These are phyloP conservation scores for Acanthamoeba healyi DNA, from an alignment of 208 protist species.

Conservation along the genomic window DNA sequence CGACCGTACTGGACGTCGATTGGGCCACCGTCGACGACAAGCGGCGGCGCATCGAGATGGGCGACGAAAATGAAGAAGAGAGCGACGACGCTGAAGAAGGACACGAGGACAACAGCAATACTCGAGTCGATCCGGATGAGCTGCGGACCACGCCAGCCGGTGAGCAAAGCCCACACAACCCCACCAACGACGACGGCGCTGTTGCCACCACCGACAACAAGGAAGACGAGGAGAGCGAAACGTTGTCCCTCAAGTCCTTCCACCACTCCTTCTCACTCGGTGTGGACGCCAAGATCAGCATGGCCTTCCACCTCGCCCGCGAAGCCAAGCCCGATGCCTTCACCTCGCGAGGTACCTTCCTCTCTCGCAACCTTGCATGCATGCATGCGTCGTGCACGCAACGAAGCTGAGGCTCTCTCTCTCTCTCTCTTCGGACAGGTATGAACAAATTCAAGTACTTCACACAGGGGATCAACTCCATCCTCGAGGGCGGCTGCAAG, in stretches of 20 bases:
- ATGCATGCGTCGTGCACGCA: neutral
- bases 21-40: neutral
- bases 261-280: constrained; percentile 45
- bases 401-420: no score
- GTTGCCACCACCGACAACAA: neutral
- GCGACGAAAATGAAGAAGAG: neutral
- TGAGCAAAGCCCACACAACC: neutral
- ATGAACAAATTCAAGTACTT: constrained; percentile 72
- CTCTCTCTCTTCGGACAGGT: neutral
- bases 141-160: neutral
- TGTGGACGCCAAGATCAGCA: constrained; percentile 51
- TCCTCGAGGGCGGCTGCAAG: constrained; percentile 54
- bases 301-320: constrained; percentile 50
- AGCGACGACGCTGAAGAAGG: neutral
- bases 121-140: no score
- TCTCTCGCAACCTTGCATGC: neutral
- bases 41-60: neutral
- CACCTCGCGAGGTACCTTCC: neutral
- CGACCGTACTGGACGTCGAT: neutral
- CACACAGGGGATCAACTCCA: constrained; percentile 28
- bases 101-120: no score
- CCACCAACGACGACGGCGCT: no score
- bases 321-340: constrained; percentile 63
- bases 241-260: constrained; percentile 25
- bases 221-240: neutral